phyloP scores from a whole-genome alignment of 1,139 yeast species.

The Pichia sp. region DNA sequence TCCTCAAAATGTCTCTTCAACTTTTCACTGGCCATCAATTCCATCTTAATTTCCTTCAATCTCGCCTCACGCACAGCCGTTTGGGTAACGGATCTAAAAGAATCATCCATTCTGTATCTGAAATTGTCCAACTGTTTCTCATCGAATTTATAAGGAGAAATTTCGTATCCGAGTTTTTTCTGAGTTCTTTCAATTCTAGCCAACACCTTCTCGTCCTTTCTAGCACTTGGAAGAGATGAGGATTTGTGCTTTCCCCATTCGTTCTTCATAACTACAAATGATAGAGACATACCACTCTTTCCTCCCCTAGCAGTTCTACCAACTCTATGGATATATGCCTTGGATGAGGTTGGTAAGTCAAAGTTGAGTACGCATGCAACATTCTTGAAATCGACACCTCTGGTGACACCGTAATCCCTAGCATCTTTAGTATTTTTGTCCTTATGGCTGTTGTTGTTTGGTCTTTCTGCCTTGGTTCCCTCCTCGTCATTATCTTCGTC shows the following conservation, averaged over 20 bases:
- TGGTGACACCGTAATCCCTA: constrained; percentile 84
- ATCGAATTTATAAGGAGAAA: constrained; percentile 81
- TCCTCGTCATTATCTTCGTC: constrained; percentile 38
- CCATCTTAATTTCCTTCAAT: constrained; percentile 81
- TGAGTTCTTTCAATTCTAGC: constrained; percentile 74
- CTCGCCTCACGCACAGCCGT: constrained; percentile 92
- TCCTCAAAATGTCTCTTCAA: constrained; percentile 94
- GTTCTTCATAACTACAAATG: constrained; percentile 79
- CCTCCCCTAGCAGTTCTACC: constrained; percentile 99
- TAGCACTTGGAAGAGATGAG: constrained; percentile 63
- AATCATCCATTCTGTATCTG: constrained; percentile 96
- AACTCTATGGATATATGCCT: constrained; percentile 86
- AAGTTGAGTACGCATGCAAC: constrained; percentile 96
- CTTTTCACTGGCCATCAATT: constrained; percentile 81
- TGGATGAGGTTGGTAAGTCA: constrained; percentile 87
- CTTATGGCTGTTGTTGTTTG: constrained; percentile 9
- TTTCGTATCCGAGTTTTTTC: constrained; percentile 60
- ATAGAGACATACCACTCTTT: constrained; percentile 88
- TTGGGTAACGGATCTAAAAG: constrained; percentile 89
- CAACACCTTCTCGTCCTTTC: constrained; percentile 80
- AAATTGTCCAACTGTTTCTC: constrained; percentile 91
- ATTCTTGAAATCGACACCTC: constrained; percentile 95
- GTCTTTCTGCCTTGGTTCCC: background rate
- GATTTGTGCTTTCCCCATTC: constrained; percentile 88
- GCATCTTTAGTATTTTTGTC: constrained; percentile 22